These are phyloP conservation scores for Royoungia palumana DNA, from an alignment of 768 basidiomycete species.

Conservation along the genomic window DNA sequence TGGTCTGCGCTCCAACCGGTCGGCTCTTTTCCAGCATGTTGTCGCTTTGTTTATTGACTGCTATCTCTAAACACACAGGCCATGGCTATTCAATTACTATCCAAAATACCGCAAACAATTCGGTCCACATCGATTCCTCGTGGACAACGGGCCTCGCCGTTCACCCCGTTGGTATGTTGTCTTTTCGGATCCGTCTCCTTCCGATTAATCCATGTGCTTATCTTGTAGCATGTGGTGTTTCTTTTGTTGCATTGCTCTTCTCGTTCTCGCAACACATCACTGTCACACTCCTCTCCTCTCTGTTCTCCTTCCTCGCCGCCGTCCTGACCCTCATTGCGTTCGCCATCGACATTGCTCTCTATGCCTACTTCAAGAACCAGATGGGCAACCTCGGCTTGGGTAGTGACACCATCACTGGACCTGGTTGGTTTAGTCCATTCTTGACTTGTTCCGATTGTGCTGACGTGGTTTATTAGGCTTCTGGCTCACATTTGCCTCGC, in stretches of 20 bases:
- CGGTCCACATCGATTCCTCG: slow-evolving; percentile 43
- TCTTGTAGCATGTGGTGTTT: slow-evolving; percentile 44
- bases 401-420: slow-evolving; percentile 52
- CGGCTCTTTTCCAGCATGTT: slow-evolving; percentile 1
- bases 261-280: slow-evolving; percentile 58
- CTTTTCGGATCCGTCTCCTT: not conserved
- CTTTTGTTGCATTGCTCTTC: slow-evolving; percentile 61
- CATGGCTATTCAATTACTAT: slow-evolving; percentile 52
- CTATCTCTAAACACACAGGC: slow-evolving; percentile 31
- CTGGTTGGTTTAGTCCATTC: slow-evolving; percentile 44
- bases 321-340: slow-evolving; percentile 68
- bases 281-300: slow-evolving; percentile 40
- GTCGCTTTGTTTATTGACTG: not conserved
- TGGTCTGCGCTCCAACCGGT: slow-evolving; percentile 48
- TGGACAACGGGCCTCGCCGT: slow-evolving; percentile 76
- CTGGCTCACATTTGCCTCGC: slow-evolving; percentile 68
- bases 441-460: not conserved
- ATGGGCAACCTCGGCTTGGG: slow-evolving; percentile 45
- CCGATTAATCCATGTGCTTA: slow-evolving; percentile 1
- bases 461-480: slow-evolving; percentile 46
- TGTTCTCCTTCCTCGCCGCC: slow-evolving; percentile 65
- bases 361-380: slow-evolving; percentile 55
- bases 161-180: slow-evolving; percentile 66
- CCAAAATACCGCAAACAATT: slow-evolving; percentile 22
- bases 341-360: slow-evolving; percentile 73